Conservation (phyloP, 257 asterid genomes). For the Schizonepeta tenuifolia region DNA sequence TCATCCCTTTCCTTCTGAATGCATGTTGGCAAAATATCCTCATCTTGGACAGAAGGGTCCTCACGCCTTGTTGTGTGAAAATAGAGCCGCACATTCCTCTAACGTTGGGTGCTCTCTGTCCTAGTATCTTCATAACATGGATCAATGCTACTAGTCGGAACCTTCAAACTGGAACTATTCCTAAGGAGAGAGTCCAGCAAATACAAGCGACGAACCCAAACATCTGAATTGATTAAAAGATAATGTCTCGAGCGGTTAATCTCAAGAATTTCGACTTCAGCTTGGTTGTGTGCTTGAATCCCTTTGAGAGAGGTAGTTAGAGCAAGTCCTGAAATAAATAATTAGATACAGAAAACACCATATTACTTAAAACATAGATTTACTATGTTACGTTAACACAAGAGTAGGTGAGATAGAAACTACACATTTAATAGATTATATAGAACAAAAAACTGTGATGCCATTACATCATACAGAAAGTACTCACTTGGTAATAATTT, state of each 20-base stretch:
- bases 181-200: constrained; percentile 63
- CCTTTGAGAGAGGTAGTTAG: constrained; percentile 40
- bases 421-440: background rate
- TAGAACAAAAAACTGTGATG: background rate
- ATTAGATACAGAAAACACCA: background rate
- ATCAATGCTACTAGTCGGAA: constrained; percentile 6
- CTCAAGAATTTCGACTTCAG: constrained; percentile 67
- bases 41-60: background rate
- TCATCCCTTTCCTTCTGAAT: background rate
- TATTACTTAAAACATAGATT: too few species aligned
- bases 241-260: constrained; percentile 74
- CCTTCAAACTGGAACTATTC: constrained; percentile 42
- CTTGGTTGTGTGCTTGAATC: constrained; percentile 34
- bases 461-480: background rate
- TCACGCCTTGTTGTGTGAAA: constrained; percentile 36
- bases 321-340: constrained; percentile 55
- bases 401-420: too few species aligned
- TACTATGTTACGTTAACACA: too few species aligned
- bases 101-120: constrained; percentile 37
- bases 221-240: constrained; percentile 61
- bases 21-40: background rate
- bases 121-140: constrained; percentile 31
- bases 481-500: constrained; percentile 58
- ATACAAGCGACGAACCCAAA: constrained; percentile 75
- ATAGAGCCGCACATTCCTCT: constrained; percentile 36